Conservation (phyloP, 164 flowering plant species). For the Kalanchoe fedtschenkoi region DNA sequence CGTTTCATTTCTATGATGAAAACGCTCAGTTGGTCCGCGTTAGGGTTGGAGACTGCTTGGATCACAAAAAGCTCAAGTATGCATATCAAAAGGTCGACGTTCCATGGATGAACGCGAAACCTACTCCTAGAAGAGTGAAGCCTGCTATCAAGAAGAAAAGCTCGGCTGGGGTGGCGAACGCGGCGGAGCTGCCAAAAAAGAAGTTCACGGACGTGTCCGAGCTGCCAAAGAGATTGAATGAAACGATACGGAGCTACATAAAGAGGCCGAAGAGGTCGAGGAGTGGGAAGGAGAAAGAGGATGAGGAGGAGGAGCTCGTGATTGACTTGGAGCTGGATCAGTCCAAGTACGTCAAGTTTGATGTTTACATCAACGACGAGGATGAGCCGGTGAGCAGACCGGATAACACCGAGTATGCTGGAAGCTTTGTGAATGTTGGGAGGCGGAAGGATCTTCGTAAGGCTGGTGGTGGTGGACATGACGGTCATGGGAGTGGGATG, state of each 20-base stretch:
- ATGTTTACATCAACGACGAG: constrained; percentile 44
- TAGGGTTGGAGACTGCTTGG: constrained; percentile 37
- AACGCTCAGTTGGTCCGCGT: constrained; percentile 35
- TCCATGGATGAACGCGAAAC: constrained; percentile 6
- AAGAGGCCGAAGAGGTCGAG: constrained; percentile 38
- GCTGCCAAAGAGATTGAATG: constrained; percentile 25
- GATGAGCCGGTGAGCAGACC: constrained; percentile 14
- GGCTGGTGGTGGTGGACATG: constrained; percentile 6
- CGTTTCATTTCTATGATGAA: constrained; percentile 35
- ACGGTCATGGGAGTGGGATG: constrained; percentile 16
- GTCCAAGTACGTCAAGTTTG: constrained; percentile 36
- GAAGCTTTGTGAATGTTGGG: constrained; percentile 49
- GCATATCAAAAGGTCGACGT: constrained; percentile 5
- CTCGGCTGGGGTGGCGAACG: constrained; percentile 1
- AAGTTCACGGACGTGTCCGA: background rate
- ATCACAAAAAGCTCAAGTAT: constrained; percentile 17
- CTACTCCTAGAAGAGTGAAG: background rate
- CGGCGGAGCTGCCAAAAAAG: constrained; percentile 1
- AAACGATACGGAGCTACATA: constrained; percentile 18
- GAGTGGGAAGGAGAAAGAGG: constrained; percentile 39
- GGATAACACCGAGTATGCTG: constrained; percentile 37
- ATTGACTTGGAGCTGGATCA: constrained; percentile 31
- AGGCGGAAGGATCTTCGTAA: constrained; percentile 18
- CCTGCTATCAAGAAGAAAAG: background rate
- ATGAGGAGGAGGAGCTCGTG: constrained; percentile 43